Base-by-base conservation (phyloP, 2,329 filamentous ascomycete genomes). In the Allantophomopsis cytisporea region DNA sequence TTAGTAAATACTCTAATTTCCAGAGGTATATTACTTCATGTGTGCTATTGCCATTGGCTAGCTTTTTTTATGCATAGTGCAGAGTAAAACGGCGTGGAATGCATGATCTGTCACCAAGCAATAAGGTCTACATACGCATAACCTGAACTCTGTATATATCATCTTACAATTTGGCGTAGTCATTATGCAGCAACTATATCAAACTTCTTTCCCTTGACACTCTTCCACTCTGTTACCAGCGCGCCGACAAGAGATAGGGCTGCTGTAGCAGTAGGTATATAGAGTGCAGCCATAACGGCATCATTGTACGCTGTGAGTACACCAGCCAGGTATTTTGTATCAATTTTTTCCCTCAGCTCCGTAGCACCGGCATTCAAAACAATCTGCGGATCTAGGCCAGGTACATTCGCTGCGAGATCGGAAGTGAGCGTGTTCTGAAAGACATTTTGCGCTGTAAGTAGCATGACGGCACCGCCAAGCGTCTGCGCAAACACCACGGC, bases 171-270 rank as follows among this genome's bases (percentile, higher is more conserved):
- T 12, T 28, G 10, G 5, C 7, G 11, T 3, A 28, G 23, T 3
- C 4, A 28, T 15, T 21, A 36, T 18, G 35, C 35, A 21, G 20
- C 35, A 16, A 18, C 13, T 3, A 36, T 20, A 16, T 36, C 35
- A 23, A 36, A 16, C 37, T 55, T 50, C 53, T 62, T 64, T 33
- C 60, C 62, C 21, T 18, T 39, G 31, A 39, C 28, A 7, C 38
- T 39, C 38, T 36, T 71, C 76, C 76, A 83, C 58, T 82, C 70
- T 46, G 83, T 67, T 6, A 62, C 58, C 1, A 65, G 49, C 0
- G 68, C 63, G 1, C 73, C 76, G 7, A 79, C 31, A 11, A 80
- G 61, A 4, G 64, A 67, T 12, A 79, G 41, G 3, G 62, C 62
- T 1, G 65, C 63, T 50, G 77, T 58, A 6, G 69, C 68, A 7